phyloP scores from a whole-genome alignment of 2,329 filamentous ascomycete species.

The Apiospora marii region DNA sequence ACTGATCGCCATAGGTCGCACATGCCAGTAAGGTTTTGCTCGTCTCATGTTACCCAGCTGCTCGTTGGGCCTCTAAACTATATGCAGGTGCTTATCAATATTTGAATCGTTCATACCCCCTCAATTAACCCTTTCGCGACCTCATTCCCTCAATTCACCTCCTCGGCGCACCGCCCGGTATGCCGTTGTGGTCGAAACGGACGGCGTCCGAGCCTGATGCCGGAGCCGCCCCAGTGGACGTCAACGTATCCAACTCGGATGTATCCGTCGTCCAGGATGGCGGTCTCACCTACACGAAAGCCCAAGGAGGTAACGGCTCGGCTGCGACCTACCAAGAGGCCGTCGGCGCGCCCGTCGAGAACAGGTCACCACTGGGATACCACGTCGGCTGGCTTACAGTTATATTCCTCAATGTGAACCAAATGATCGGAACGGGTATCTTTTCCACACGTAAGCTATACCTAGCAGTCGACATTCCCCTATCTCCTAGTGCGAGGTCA shows the following conservation, averaged over 20 bases:
- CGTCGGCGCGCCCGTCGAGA: constrained; percentile 67
- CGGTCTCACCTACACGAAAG: constrained; percentile 37
- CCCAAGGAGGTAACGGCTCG: constrained; percentile 51
- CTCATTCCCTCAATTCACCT: not conserved
- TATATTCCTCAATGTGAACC: constrained; percentile 64
- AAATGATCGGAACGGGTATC: constrained; percentile 70
- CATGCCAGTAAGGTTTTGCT: too few species aligned
- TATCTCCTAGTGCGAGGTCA: not conserved
- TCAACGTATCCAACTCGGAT: constrained; percentile 32
- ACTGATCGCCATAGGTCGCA: not conserved
- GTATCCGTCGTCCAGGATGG: constrained; percentile 39
- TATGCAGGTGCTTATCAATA: not conserved
- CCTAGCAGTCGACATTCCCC: not conserved
- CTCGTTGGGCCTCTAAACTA: not conserved
- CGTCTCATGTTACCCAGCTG: not conserved
- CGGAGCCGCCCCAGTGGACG: not conserved
- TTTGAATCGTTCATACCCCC: not conserved
- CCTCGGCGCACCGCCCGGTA: not conserved
- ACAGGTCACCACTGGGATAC: constrained; percentile 66
- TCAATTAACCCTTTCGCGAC: not conserved
- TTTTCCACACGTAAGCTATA: constrained; percentile 50
- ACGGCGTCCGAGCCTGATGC: not conserved
- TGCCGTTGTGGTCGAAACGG: constrained; percentile 12
- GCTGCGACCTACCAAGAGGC: constrained; percentile 64
- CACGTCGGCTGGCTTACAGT: constrained; percentile 63